phyloP scores from a whole-genome alignment of 495 filamentous ascomycete genomes.

The Talaromyces adpressus region DNA sequence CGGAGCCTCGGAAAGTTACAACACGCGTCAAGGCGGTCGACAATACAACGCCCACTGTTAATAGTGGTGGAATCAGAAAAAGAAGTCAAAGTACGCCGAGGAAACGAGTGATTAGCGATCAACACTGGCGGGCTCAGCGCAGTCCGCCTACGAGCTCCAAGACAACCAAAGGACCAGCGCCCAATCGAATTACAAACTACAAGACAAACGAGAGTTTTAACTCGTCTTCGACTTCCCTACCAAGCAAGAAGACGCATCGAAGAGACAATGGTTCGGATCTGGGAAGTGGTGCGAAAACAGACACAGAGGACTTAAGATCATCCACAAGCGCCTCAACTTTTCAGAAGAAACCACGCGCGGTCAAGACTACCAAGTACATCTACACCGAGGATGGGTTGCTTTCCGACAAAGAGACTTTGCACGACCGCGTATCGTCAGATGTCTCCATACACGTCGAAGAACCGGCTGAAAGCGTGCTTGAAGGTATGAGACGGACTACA shows the following conservation, averaged over 20 bases:
- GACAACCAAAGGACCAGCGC: constrained; percentile 41
- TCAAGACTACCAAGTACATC: constrained; percentile 4
- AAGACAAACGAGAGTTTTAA: constrained; percentile 30
- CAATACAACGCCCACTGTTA: constrained; percentile 8
- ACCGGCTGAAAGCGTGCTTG: constrained; percentile 19
- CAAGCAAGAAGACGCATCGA: background rate
- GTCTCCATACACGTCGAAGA: constrained; percentile 10
- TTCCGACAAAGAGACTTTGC: constrained; percentile 13
- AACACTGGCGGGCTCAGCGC: constrained; percentile 59
- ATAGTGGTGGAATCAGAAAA: constrained; percentile 19
- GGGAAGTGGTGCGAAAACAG: background rate
- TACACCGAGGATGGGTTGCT: constrained; percentile 15
- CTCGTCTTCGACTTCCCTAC: background rate
- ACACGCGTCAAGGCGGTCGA: constrained; percentile 16
- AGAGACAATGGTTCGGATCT: constrained; percentile 4
- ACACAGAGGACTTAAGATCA: constrained; percentile 16
- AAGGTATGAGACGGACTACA: constrained; percentile 19
- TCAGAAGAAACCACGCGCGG: constrained; percentile 5
- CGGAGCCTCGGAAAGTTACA: constrained; percentile 8
- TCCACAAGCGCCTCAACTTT: constrained; percentile 14
- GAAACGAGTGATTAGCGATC: constrained; percentile 75
- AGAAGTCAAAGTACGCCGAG: constrained; percentile 53
- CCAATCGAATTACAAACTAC: constrained; percentile 37
- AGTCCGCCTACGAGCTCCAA: constrained; percentile 33
- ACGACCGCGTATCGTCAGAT: constrained; percentile 11